These are phyloP conservation scores for Thozetella sp. DNA, from an alignment of 495 filamentous ascomycete genomes.

Conservation along the genomic window DNA sequence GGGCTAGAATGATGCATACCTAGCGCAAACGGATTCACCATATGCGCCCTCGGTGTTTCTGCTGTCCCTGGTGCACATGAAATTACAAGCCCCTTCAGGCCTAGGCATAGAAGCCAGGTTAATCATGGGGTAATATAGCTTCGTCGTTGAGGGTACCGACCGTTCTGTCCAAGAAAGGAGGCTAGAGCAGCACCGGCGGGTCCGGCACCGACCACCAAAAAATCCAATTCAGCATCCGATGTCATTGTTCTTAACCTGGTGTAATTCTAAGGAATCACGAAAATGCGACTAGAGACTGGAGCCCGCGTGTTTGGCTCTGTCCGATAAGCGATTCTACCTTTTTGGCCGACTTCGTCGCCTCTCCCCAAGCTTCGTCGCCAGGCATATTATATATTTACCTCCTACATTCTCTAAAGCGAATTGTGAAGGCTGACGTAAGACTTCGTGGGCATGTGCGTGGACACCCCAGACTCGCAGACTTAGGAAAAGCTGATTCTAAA, in stretches of 20 bases:
- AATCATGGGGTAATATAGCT: background rate
- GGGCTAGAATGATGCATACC: slow-evolving; percentile 24
- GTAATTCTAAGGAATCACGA: too few relatives aligned
- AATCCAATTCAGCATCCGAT: slow-evolving; percentile 15
- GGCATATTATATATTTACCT: too few relatives aligned
- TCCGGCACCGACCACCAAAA: slow-evolving; percentile 50
- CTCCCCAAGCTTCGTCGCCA: too few relatives aligned
- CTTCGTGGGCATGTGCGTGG: too few relatives aligned
- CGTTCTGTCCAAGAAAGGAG: slow-evolving; percentile 48
- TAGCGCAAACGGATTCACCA: slow-evolving; percentile 52
- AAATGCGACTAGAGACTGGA: too few relatives aligned
- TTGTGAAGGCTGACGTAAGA: too few relatives aligned
- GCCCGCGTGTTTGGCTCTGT: too few relatives aligned
- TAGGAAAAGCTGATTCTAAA: too few relatives aligned
- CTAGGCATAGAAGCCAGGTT: slow-evolving; percentile 9
- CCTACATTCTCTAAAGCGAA: too few relatives aligned
- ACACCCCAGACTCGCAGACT: too few relatives aligned
- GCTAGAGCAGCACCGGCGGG: slow-evolving; percentile 53
- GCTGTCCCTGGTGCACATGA: slow-evolving; percentile 43
- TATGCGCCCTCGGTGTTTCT: slow-evolving; percentile 54
- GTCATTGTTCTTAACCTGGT: background rate
- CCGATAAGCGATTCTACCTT: too few relatives aligned
- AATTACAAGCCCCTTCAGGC: slow-evolving; percentile 49
- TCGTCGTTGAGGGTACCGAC: slow-evolving; percentile 14
- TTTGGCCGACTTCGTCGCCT: too few relatives aligned